Conservation (phyloP, 306 rosid genomes). For the Vicia faba region DNA sequence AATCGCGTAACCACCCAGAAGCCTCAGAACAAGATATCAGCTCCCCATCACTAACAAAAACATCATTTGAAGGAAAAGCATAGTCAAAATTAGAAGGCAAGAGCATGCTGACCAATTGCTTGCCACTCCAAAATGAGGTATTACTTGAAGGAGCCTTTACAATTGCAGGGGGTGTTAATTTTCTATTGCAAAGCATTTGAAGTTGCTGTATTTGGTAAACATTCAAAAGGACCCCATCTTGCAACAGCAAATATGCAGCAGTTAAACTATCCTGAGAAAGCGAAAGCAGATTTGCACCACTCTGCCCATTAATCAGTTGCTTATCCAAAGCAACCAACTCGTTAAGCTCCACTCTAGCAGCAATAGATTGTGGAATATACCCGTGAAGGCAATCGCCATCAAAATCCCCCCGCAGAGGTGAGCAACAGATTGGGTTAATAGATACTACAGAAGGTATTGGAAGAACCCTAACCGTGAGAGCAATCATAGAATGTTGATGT, state of each 20-base stretch:
- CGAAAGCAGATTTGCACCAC: slow-evolving; percentile 84
- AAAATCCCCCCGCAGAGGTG: slow-evolving; percentile 95
- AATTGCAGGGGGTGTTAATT: slow-evolving; percentile 52
- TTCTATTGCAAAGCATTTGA: slow-evolving; percentile 59
- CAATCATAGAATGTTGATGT: slow-evolving; percentile 87
- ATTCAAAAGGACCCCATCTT: slow-evolving; percentile 57
- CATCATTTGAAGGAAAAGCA: slow-evolving; percentile 51
- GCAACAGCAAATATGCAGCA: slow-evolving; percentile 76
- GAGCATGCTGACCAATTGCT: slow-evolving; percentile 80
- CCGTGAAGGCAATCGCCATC: slow-evolving; percentile 99
- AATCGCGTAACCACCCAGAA: slow-evolving; percentile 78
- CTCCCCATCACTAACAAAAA: slow-evolving; percentile 61
- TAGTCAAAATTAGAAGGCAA: slow-evolving; percentile 71
- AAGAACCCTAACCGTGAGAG: slow-evolving; percentile 72
- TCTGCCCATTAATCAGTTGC: slow-evolving; percentile 82
- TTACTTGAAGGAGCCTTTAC: slow-evolving; percentile 59
- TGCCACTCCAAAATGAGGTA: slow-evolving; percentile 72
- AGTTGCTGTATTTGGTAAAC: slow-evolving; percentile 79
- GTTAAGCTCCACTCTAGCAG: slow-evolving; percentile 73
- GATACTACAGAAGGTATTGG: slow-evolving; percentile 68
- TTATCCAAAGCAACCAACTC: slow-evolving; percentile 82
- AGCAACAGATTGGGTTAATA: slow-evolving; percentile 87
- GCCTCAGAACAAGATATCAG: slow-evolving; percentile 73
- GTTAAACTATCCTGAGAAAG: slow-evolving; percentile 91
- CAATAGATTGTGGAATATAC: slow-evolving; percentile 80